Conservation (phyloP, 2,329 filamentous ascomycete species). For the Lachnellula occidentalis region DNA sequence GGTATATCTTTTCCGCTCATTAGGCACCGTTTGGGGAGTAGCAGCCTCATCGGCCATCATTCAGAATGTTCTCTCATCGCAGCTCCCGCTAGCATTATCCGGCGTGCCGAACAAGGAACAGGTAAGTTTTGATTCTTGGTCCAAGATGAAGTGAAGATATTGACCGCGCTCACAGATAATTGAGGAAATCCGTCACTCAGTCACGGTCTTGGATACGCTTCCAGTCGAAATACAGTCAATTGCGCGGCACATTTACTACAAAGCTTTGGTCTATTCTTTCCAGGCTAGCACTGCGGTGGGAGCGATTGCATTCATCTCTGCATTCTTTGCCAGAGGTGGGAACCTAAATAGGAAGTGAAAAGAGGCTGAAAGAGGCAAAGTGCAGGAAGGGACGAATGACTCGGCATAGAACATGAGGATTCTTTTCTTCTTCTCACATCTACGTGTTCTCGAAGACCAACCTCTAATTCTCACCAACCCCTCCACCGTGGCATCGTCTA, state of each 20-base stretch:
- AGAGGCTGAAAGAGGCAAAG: too few species aligned
- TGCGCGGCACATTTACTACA: conserved; percentile 54
- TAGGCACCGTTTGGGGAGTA: conserved; percentile 60
- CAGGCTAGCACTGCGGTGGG: conserved; percentile 48
- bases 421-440: too few species aligned
- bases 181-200: conserved; percentile 56
- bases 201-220: conserved; percentile 48
- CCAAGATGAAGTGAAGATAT: neutral
- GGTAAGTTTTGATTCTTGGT: conserved; percentile 12
- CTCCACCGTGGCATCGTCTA: too few species aligned
- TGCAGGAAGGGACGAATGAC: too few species aligned
- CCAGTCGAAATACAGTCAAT: conserved; percentile 51
- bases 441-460: too few species aligned
- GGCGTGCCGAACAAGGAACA: conserved; percentile 47
- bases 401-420: too few species aligned
- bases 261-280: conserved; percentile 52
- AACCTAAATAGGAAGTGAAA: conserved; percentile 12
- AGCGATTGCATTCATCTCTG: conserved; percentile 42
- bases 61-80: conserved; percentile 53
- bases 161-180: conserved; percentile 45
- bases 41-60: conserved; percentile 57
- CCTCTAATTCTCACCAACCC: too few species aligned
- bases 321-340: conserved; percentile 37
- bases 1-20: conserved; percentile 57
- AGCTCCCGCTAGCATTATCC: conserved; percentile 47